Base-by-base conservation (phyloP, 1,139 yeast genomes). In the Blastobotrys arbuscula region DNA sequence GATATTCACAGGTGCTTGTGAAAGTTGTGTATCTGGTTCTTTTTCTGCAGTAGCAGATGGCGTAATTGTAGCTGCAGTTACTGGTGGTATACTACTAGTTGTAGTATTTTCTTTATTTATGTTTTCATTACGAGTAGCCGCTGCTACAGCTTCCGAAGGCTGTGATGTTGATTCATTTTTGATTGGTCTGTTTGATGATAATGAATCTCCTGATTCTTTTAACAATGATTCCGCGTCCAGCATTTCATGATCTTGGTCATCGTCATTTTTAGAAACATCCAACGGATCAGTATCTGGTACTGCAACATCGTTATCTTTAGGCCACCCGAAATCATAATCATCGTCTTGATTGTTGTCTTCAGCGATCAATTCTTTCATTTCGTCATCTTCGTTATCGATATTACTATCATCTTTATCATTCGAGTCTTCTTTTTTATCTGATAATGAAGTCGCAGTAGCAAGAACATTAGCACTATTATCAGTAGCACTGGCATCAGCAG, bases 261-360 rank as follows among this genome's bases (percentile, higher is more conserved):
- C 47, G 4, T 24, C 24, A 31, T 43, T 40, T 18, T 30, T 13
- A 12, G 37, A 28, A 7, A 5, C 26, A n/a, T 19, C 45, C n/a
- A 42, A n/a, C 15, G 45, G 39, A 36, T 41, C 28, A 15, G 35
- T 21, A 9, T 24, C 33, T n/a, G 30, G 21, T 3, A 21, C 44
- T n/a, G 28, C 7, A 6, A 30, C 8, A 10, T 45, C 44, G 34
- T 38, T 36, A 26, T 45, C 48, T 15, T 24, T 39, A n/a, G 48
- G 48, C 48, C 48, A 45, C 9, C 31, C 44, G 18, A 45, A 36
- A 36, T 48, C 50, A 13, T 48, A 40, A 8, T 48, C 48, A 12
- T 42, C 44, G 9, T 42, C 34, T 3, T 26, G 8, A 42, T 35
- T 23, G 13, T 42, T 24, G 18, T 20, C 36, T n/a, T 19, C 42